These are phyloP conservation scores for Aspergillus cavernicola DNA, from an alignment of 495 filamentous ascomycete species.

Conservation along the genomic window DNA sequence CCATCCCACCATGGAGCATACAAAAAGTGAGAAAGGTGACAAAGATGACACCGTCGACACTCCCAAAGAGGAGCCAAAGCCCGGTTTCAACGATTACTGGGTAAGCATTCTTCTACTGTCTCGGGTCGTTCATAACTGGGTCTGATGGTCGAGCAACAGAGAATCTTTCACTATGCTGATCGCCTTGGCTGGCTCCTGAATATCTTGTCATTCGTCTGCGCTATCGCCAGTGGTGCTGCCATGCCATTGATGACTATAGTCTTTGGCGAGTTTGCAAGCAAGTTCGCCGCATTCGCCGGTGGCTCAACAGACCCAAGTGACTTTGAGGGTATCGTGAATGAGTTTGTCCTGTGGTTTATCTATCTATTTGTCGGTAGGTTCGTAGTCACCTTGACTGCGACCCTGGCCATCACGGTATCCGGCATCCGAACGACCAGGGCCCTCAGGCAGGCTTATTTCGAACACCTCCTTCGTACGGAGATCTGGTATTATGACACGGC, in stretches of 20 bases:
- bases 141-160: neutral
- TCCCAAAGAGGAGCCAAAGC: neutral
- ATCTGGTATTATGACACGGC: conserved; percentile 26
- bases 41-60: neutral
- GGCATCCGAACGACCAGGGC: neutral
- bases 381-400: conserved; percentile 20
- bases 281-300: conserved; percentile 28
- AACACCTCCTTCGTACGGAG: conserved; percentile 15
- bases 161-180: conserved; percentile 20
- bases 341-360: conserved; percentile 29
- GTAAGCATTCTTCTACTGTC: neutral
- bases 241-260: conserved; percentile 41
- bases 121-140: no score
- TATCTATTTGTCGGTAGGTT: conserved; percentile 36
- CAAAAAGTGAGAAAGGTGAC: neutral
- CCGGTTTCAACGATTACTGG: neutral
- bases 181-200: conserved; percentile 9
- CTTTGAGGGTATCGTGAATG: conserved; percentile 22
- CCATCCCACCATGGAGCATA: neutral
- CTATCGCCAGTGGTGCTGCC: conserved; percentile 47
- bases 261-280: conserved; percentile 32
- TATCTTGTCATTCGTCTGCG: conserved; percentile 33
- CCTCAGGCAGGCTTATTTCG: neutral
- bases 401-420: neutral
- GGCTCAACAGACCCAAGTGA: conserved; percentile 18